Conservation (phyloP, 306 rosid genomes). For the Corylus heterophylla region DNA sequence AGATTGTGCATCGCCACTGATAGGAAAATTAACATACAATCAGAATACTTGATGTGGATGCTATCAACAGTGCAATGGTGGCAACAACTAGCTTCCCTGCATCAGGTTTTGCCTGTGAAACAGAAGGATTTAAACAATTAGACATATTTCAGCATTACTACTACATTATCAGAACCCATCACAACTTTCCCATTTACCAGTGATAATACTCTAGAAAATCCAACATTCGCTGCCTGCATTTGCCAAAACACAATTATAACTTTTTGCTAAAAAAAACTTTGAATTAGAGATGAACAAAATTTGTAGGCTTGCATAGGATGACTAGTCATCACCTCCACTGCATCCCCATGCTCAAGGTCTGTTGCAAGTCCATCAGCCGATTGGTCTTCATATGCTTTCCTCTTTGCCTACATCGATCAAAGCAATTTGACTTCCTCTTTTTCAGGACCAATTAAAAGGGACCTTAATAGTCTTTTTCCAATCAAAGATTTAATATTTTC, state of each 20-base stretch:
- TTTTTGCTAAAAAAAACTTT: background rate
- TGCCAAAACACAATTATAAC: conserved; percentile 5
- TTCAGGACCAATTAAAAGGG: background rate
- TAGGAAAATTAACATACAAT: conserved; percentile 26
- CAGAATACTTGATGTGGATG: conserved; percentile 35
- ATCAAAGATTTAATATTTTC: background rate
- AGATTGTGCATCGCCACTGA: background rate
- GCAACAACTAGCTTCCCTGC: conserved; percentile 32
- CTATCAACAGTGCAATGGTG: conserved; percentile 31
- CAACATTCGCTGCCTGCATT: conserved; percentile 32
- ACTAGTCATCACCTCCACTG: conserved; percentile 26
- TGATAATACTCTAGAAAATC: conserved; percentile 10
- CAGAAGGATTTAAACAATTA: background rate
- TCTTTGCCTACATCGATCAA: conserved; percentile 21
- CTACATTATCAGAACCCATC: background rate
- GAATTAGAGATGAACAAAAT: background rate
- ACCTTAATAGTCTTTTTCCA: background rate
- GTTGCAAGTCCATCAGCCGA: conserved; percentile 12
- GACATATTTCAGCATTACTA: background rate
- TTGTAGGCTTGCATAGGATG: background rate
- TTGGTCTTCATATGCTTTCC: conserved; percentile 9
- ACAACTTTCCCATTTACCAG: conserved; percentile 26
- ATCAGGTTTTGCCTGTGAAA: conserved; percentile 34
- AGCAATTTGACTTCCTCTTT: background rate
- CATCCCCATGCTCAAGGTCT: conserved; percentile 39